These are phyloP conservation scores for Raphidocelis subcapitata DNA, from an alignment of 139 green algal genomes.

Conservation along the genomic window DNA sequence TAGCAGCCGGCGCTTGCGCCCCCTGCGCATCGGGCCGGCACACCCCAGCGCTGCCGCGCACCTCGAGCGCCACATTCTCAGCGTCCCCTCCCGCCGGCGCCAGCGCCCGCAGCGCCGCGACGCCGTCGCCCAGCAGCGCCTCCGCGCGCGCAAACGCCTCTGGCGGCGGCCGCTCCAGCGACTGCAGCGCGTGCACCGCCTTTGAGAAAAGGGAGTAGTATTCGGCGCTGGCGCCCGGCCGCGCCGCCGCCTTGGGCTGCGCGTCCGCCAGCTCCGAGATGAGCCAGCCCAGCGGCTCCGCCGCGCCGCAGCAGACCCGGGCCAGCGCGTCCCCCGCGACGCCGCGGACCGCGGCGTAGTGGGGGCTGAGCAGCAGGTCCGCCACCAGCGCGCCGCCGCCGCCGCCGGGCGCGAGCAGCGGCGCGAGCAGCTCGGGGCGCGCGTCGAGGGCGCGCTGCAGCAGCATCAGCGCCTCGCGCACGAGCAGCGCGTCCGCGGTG, in stretches of 20 bases:
- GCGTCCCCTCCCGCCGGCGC: constrained; percentile 32
- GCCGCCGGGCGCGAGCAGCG: constrained; percentile 11
- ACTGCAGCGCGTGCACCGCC: not conserved
- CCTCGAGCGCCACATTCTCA: constrained; percentile 14
- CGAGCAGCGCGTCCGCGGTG: constrained; percentile 16
- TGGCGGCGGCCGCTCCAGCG: not conserved
- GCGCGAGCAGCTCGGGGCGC: constrained; percentile 26
- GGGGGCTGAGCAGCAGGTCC: constrained; percentile 17
- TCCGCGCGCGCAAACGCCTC: constrained; percentile 16
- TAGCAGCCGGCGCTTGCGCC: no score
- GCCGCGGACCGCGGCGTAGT: constrained; percentile 11
- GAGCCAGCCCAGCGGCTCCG: constrained; percentile 21
- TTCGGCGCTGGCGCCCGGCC: constrained; percentile 19
- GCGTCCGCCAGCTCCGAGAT: constrained; percentile 24
- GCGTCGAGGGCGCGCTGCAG: constrained; percentile 30
- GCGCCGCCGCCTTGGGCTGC: constrained; percentile 2
- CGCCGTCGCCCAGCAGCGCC: constrained; percentile 41
- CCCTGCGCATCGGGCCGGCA: no score
- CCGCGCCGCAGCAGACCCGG: not conserved
- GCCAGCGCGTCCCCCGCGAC: constrained; percentile 7
- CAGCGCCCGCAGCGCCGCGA: constrained; percentile 11
- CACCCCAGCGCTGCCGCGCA: no score
- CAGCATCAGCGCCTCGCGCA: constrained; percentile 29
- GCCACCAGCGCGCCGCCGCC: not conserved
- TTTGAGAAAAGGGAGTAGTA: constrained; percentile 26